These are phyloP conservation scores for Venturia pyrina DNA, from an alignment of 2,329 filamentous ascomycete species.

Conservation along the genomic window DNA sequence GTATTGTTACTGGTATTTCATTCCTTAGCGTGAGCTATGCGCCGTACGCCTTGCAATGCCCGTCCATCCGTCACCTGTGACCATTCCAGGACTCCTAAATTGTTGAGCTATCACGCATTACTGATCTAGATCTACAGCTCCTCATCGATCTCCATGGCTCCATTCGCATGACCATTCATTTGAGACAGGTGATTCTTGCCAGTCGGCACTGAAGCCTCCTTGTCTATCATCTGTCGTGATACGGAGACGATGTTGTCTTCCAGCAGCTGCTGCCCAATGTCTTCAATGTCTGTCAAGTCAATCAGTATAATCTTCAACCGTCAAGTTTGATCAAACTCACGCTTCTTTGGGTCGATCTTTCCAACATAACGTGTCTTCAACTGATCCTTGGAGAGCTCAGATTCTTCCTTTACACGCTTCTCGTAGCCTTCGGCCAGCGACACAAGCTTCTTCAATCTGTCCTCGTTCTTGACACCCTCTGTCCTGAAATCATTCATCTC, in stretches of 20 bases:
- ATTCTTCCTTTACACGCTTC: constrained; percentile 98
- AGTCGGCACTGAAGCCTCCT: constrained; percentile 83
- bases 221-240: constrained; percentile 99
- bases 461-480: constrained; percentile 78
- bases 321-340: constrained; percentile 30
- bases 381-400: constrained; percentile 91
- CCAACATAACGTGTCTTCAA: constrained; percentile 98
- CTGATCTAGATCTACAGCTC: not conserved
- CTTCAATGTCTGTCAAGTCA: constrained; percentile 61
- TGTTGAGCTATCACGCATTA: not conserved
- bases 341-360: constrained; percentile 99
- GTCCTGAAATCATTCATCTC: constrained; percentile 92
- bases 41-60: constrained; percentile 1
- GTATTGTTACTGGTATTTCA: not conserved
- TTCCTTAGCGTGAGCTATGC: not conserved
- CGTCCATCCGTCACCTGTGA: not conserved
- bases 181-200: constrained; percentile 40
- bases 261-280: constrained; percentile 91
- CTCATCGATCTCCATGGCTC: constrained; percentile 64
- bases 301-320: constrained; percentile 17
- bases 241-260: constrained; percentile 99
- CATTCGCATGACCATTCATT: constrained; percentile 43
- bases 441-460: constrained; percentile 76
- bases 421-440: constrained; percentile 90
- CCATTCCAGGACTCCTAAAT: not conserved